Percentiles rank a stretch among this genome's conserved stretches.
phyloP scores from a whole-genome alignment of 352 stramenopile genomes.

The Phytopythium oedochilum region DNA sequence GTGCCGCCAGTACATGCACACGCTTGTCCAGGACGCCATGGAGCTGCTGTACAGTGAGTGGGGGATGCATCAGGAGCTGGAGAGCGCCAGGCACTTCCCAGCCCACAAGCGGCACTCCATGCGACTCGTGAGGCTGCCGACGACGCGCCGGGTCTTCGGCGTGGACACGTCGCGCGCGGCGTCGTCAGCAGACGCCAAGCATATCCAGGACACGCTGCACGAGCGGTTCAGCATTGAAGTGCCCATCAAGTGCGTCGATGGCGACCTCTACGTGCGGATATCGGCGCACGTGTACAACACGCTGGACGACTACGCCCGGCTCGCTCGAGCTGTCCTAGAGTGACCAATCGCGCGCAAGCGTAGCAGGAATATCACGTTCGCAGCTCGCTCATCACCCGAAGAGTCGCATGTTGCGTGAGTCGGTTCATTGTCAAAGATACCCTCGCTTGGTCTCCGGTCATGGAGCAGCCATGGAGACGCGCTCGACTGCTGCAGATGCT shows the following conservation, averaged over 20 bases:
- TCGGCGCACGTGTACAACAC: constrained; percentile 93
- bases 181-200: constrained; percentile 85
- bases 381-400: background rate
- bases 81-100: constrained; percentile 26
- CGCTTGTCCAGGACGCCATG: constrained; percentile 39
- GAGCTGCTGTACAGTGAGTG: constrained; percentile 61
- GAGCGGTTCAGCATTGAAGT: constrained; percentile 81
- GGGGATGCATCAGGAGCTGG: constrained; percentile 41
- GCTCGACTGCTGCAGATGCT: background rate
- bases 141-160: constrained; percentile 39
- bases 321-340: constrained; percentile 25
- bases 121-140: constrained; percentile 67
- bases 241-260: constrained; percentile 90
- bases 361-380: too few relatives aligned
- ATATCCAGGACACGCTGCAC: constrained; percentile 90
- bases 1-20: constrained; percentile 66
- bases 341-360: background rate
- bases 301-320: constrained; percentile 73
- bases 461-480: background rate
- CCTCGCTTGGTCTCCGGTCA: background rate
- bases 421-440: background rate
- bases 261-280: constrained; percentile 84
- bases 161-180: constrained; percentile 19
- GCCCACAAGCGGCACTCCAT: constrained; percentile 67
- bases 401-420: background rate